Base-by-base conservation (phyloP, 83 land plant species). In the Larix sibirica region DNA sequence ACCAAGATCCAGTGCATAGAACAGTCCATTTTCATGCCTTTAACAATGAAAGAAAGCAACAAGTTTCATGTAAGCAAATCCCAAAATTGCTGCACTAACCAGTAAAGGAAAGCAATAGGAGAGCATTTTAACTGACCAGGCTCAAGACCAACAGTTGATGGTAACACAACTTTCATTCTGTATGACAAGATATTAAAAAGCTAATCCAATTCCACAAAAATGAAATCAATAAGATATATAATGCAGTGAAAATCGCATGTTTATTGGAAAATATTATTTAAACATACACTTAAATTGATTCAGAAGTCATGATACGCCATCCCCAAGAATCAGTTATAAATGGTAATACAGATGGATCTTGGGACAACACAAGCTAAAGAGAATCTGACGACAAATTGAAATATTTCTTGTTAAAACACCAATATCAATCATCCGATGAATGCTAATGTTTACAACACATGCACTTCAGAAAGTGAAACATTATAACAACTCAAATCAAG, bases 1-100 rank as follows among this genome's bases (percentile, higher is more conserved):
- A 6, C 99, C 99, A 62, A 96, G 91, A 86, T 96, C 99, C 91
- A 96, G 79, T 3, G 92, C 99, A 84, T 96, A 96, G 60, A 86
- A 96, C 69, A 93, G 84, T 3, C 99, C 99, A 64, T 90, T 69
- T 83, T 96, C 99, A 82, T 92, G 73, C 75, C 91, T 91, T 83
- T 58, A 50, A 73, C 56, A 42, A 73, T 21, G 24, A 73, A 73
- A 73, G 56, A n/a, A 4, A 20, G 24, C 74, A 73, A n/a, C 24
- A n/a, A 42, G 40, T n/a, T 42, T 50, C 47, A 42, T 42, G 38
- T 73, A n/a, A 73, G 77, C 14, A 73, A n/a, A 73, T 42, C 54
- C 21, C 77, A 73, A 42, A 42, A 20, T 73, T 73, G 56, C 16
- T 40, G n/a, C 44, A 40, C 23, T 12, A 73, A 3, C 44, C 47